Evolutionary conservation across 495 filamentous ascomycete species (phyloP), one percentile per base, ranked within the genome.

Genomic region (Lasiosphaeriaceae sp.): DNA sequence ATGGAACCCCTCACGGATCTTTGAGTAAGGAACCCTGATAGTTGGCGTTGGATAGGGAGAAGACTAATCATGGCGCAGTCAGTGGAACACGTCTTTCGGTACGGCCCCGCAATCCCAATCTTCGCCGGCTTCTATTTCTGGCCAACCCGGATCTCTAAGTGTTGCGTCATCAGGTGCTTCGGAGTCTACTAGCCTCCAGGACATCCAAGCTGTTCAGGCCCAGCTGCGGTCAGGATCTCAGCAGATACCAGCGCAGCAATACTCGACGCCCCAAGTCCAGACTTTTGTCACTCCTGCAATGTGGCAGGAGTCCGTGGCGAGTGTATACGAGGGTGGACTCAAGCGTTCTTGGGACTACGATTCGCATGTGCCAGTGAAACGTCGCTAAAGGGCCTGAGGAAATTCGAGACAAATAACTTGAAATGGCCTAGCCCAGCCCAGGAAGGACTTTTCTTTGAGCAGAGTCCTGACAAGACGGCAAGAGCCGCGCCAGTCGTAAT

Each of bases 261-360:
- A 84, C 55, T 76, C 77, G 31, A 70, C 78, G 12, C 74, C 82
- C 16, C 81, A 78, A 8, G 69, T 75, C 19, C 73, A 76, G 59
- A 79, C 85, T 16, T 86, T 95, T 60, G 90, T 98, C 55, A 96
- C 90, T 12, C 90, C 94, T 11, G 87, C 87, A 57, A 96, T 96
- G 83, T 98, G 94, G 94, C 92, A 96, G 70, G 89, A 96, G 64
- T 90, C 86, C 45, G 92, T 98, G 61, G 92, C 95, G 14, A 90
- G 85, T 64, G 90, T 93, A 1, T 96, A 88, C 72, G 89, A 92
- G 46, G 85, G 85, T 52, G 85, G 86, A 3, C 66, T 90, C 29
- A 96, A 95, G 70, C 77, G 90, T 39, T 75, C 86, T 24, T 93
- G 89, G 89, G 85, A 87, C 60, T 80, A 77, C 52, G 77, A 78